phyloP scores from a whole-genome alignment of 768 basidiomycete genomes.

The Neoboletus subvelutipes region DNA sequence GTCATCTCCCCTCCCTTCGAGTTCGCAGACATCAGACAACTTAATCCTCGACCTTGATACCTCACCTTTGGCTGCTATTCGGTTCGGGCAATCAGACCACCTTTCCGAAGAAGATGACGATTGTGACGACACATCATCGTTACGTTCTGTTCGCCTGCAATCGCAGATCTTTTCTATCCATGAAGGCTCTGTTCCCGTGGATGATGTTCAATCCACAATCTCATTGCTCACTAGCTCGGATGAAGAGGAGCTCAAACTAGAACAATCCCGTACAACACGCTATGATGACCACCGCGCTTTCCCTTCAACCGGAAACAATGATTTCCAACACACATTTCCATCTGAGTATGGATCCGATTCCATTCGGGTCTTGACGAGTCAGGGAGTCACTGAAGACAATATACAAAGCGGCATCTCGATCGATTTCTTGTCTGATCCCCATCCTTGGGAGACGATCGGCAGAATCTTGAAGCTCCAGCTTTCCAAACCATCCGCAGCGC shows the following conservation, averaged over 20 bases:
- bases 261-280: neutral
- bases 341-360: neutral
- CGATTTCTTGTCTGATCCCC: constrained; percentile 31
- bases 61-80: constrained; percentile 16
- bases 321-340: neutral
- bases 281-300: neutral
- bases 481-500: neutral
- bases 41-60: constrained; percentile 25
- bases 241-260: neutral
- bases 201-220: neutral
- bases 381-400: neutral
- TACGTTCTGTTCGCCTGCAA: neutral
- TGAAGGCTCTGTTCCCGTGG: neutral
- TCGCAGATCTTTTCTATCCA: neutral
- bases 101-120: neutral
- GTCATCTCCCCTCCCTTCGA: constrained; percentile 25
- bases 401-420: constrained; percentile 10
- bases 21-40: constrained; percentile 14
- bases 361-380: neutral
- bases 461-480: constrained; percentile 23
- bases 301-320: neutral
- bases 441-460: constrained; percentile 34
- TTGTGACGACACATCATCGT: neutral
- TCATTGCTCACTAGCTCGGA: neutral
- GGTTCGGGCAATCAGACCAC: neutral